Percentiles rank a stretch among this genome's conserved stretches.
phyloP scores from a whole-genome alignment of 768 basidiomycete species.

The Podaxis sp. region DNA sequence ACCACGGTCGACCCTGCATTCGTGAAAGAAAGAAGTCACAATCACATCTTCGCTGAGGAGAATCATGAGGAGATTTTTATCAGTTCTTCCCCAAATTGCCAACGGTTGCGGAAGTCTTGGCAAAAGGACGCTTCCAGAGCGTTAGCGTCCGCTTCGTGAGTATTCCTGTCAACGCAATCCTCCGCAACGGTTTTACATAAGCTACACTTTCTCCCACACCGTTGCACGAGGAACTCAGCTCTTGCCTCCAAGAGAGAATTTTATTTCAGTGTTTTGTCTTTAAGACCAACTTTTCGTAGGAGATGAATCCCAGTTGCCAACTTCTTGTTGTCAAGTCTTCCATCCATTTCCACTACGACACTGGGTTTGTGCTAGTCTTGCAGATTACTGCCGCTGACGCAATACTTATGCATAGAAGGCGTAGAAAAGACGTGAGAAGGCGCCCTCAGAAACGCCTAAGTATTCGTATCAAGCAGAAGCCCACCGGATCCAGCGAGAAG shows the following conservation, averaged over 20 bases:
- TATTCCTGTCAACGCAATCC: too few relatives aligned
- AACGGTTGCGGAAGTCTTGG: too few relatives aligned
- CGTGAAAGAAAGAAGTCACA: not conserved
- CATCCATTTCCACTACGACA: not conserved
- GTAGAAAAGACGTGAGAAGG: not conserved
- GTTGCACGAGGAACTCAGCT: too few relatives aligned
- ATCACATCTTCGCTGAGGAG: not conserved
- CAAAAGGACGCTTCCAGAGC: too few relatives aligned
- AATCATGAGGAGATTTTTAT: not conserved
- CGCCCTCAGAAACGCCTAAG: not conserved
- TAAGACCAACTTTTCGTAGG: too few relatives aligned
- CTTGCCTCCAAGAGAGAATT: too few relatives aligned
- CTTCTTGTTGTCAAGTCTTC: too few relatives aligned
- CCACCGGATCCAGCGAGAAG: not conserved
- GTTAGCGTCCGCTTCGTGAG: too few relatives aligned
- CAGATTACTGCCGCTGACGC: not conserved
- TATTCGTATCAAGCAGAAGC: not conserved
- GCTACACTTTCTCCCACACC: too few relatives aligned
- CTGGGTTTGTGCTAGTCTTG: not conserved
- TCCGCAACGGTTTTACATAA: too few relatives aligned
- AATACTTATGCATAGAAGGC: not conserved
- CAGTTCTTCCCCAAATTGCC: not conserved
- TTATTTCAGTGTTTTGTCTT: too few relatives aligned
- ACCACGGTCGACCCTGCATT: not conserved
- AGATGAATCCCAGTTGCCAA: too few relatives aligned